Conservation (phyloP, 805 yeast species). For the Metschnikowia hibisci region DNA sequence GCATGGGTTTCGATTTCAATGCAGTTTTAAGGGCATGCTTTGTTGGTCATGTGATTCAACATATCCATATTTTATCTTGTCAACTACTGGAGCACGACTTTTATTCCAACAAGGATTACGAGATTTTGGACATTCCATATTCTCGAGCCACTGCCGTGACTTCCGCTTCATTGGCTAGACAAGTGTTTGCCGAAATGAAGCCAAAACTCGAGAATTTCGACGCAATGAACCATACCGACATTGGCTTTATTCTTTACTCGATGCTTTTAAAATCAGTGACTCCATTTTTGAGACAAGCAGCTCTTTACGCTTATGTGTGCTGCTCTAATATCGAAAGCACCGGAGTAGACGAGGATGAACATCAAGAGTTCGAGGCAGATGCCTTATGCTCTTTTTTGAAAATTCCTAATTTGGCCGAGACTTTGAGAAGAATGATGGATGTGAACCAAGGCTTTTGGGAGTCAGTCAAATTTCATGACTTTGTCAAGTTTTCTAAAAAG, state of each 20-base stretch:
- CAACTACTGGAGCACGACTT: constrained; percentile 28
- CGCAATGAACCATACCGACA: constrained; percentile 19
- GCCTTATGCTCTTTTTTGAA: constrained; percentile 48
- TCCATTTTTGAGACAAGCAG: constrained; percentile 62
- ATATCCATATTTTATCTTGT: constrained; percentile 21
- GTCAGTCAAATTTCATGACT: constrained; percentile 20
- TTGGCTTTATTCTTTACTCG: constrained; percentile 44
- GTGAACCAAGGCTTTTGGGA: constrained; percentile 20
- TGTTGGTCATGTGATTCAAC: constrained; percentile 51
- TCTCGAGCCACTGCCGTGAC: constrained; percentile 22
- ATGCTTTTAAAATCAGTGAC: constrained; percentile 54
- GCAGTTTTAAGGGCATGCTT: constrained; percentile 48
- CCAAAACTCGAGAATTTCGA: constrained; percentile 3
- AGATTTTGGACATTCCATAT: constrained; percentile 37
- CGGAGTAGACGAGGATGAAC: constrained; percentile 21
- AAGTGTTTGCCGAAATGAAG: constrained; percentile 24
- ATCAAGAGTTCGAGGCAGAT: constrained; percentile 47
- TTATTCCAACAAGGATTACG: constrained; percentile 22
- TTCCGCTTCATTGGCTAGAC: constrained; percentile 19
- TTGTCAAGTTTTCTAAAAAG: constrained; percentile 16
- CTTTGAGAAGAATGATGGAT: constrained; percentile 11
- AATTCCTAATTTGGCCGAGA: constrained; percentile 35
- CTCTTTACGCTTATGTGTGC: constrained; percentile 51
- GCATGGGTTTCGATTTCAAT: constrained; percentile 43
- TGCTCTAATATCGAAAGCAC: constrained; percentile 45